phyloP scores from a whole-genome alignment of 768 basidiomycete genomes.

The Mycena maculata region DNA sequence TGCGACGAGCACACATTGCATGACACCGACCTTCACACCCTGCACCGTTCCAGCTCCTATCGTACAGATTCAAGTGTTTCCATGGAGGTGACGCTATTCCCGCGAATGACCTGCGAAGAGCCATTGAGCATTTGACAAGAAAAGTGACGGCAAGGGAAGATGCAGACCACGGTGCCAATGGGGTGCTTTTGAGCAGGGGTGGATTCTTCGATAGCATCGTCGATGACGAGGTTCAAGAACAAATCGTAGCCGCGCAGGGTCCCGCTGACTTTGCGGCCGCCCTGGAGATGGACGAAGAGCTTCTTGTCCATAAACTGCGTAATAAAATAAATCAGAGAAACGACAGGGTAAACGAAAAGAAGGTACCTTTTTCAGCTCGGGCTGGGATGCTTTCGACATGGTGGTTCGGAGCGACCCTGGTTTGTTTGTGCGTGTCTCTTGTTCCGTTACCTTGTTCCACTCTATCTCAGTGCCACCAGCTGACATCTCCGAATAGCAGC shows the following conservation, averaged over 20 bases:
- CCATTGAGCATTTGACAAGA: background rate
- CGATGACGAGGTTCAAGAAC: slow-evolving; percentile 97
- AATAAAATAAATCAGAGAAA: slow-evolving; percentile 14
- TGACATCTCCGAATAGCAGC: background rate
- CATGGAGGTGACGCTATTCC: slow-evolving; percentile 36
- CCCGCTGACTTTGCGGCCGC: slow-evolving; percentile 95
- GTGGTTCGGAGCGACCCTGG: slow-evolving; percentile 29
- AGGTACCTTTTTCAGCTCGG: slow-evolving; percentile 96
- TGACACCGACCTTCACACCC: slow-evolving; percentile 29
- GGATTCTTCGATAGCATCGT: slow-evolving; percentile 93
- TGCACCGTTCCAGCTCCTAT: slow-evolving; percentile 6
- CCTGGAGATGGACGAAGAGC: slow-evolving; percentile 93
- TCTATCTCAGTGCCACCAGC: background rate
- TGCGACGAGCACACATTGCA: slow-evolving; percentile 11
- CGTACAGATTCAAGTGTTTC: slow-evolving; percentile 36
- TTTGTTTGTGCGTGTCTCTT: background rate
- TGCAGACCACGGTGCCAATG: slow-evolving; percentile 90
- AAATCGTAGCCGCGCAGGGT: slow-evolving; percentile 97
- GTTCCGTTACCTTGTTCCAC: background rate
- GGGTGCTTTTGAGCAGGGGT: slow-evolving; percentile 90
- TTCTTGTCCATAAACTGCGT: slow-evolving; percentile 98
- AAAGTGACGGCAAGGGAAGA: background rate
- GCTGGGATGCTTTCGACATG: slow-evolving; percentile 96
- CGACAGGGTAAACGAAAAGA: background rate
- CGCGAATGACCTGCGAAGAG: slow-evolving; percentile 29